A percentile compares a stretch with the other conserved stretches of the same genome.
phyloP scores from a whole-genome alignment of 768 basidiomycete genomes.

The Mycena leptocephala region DNA sequence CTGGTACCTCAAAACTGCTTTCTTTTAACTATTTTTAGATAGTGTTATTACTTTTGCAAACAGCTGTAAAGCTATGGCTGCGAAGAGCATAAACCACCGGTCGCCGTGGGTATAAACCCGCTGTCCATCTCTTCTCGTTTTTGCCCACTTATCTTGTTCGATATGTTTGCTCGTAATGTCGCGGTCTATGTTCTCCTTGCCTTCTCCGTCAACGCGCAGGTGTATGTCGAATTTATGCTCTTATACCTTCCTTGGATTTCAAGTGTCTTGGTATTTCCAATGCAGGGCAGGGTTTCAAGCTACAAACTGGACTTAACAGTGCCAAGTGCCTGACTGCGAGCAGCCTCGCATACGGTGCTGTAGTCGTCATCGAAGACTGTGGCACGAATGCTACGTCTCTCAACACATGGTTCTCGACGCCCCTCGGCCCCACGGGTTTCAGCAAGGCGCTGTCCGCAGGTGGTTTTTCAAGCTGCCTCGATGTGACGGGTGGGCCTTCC shows the following conservation, averaged over 20 bases:
- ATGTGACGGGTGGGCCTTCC: slow-evolving; percentile 1
- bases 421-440: slow-evolving; percentile 5
- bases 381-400: slow-evolving; percentile 18
- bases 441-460: background rate
- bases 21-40: no score
- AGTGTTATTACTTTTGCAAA: no score
- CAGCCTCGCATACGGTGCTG: slow-evolving; percentile 11
- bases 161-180: slow-evolving; percentile 15
- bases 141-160: background rate
- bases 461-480: slow-evolving; percentile 11
- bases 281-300: slow-evolving; percentile 5
- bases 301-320: background rate
- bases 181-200: slow-evolving; percentile 7
- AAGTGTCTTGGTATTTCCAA: slow-evolving; percentile 10
- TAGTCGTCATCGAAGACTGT: slow-evolving; percentile 13
- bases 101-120: slow-evolving; percentile 2
- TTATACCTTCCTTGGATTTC: slow-evolving; percentile 12
- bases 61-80: no score
- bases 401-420: slow-evolving; percentile 7
- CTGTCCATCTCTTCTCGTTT: slow-evolving; percentile 4
- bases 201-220: slow-evolving; percentile 16
- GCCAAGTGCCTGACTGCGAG: slow-evolving; percentile 13
- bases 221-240: slow-evolving; percentile 1
- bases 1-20: no score
- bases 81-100: no score